Evolutionary conservation across 2,329 filamentous ascomycete genomes (phyloP).

Genomic region (Paraphaeosphaeria sporulosa): DNA sequence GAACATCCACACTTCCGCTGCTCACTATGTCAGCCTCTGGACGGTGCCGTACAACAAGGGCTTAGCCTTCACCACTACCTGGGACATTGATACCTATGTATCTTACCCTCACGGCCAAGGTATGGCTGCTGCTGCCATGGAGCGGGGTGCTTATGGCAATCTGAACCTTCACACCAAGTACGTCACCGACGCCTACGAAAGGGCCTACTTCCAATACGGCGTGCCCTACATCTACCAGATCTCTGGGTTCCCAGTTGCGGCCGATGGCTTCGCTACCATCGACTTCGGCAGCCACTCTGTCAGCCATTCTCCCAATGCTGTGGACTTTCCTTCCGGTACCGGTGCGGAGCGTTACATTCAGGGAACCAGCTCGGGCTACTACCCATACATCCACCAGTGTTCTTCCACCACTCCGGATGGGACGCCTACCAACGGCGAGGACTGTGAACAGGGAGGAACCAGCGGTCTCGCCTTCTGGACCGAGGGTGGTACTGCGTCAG

Average conservation of each 20-base stretch:
- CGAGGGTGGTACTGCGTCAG: conserved; percentile 8
- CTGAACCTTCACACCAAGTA: conserved; percentile 17
- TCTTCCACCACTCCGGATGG: neutral
- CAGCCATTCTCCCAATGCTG: conserved; percentile 16
- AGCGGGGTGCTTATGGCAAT: conserved; percentile 12
- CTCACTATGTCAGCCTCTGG: conserved; percentile 16
- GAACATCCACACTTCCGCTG: conserved; percentile 13
- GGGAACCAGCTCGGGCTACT: conserved; percentile 8
- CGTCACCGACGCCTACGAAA: conserved; percentile 15
- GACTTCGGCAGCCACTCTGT: conserved; percentile 17
- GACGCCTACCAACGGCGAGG: conserved; percentile 9
- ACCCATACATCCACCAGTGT: conserved; percentile 11
- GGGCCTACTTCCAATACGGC: conserved; percentile 16
- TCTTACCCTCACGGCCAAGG: conserved; percentile 17
- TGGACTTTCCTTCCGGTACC: conserved; percentile 14
- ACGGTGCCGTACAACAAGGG: conserved; percentile 16
- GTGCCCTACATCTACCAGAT: conserved; percentile 17
- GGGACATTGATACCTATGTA: conserved; percentile 17
- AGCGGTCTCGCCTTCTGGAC: conserved; percentile 19
- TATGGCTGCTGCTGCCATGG: conserved; percentile 16
- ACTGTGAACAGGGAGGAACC: conserved; percentile 12
- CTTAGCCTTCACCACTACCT: conserved; percentile 15
- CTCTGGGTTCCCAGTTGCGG: conserved; percentile 8
- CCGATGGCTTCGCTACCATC: conserved; percentile 13
- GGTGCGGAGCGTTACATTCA: conserved; percentile 1